phyloP scores from a whole-genome alignment of 345 rosid species.

The Cardamine chenopodiifolia region DNA sequence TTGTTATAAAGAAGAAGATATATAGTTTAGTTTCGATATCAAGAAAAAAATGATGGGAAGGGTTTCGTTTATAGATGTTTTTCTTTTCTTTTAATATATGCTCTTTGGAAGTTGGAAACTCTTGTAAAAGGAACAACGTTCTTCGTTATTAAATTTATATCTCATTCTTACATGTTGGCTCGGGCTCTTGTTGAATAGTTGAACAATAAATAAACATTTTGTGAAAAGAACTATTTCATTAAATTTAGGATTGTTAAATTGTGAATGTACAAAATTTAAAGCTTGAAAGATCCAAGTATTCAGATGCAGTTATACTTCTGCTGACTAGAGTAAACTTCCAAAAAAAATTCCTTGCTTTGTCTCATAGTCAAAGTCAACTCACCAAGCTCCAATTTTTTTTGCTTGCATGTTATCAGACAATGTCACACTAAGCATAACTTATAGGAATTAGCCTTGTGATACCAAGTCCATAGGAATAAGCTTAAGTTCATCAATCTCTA shows the following conservation, averaged over 20 bases:
- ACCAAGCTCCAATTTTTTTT: not conserved
- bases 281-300: no score
- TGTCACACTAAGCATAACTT: no score
- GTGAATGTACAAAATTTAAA: not conserved
- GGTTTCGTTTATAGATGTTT: not conserved
- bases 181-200: not conserved
- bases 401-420: not conserved
- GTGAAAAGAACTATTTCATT: not conserved
- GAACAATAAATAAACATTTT: not conserved
- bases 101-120: not conserved
- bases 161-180: constrained; percentile 1
- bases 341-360: not conserved
- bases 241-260: not conserved
- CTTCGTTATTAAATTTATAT: constrained; percentile 1
- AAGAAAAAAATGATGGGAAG: not conserved
- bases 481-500: not conserved
- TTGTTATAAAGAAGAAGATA: constrained; percentile 2
- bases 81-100: not conserved
- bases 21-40: constrained; percentile 19
- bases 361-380: not conserved
- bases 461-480: not conserved
- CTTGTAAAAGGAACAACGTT: constrained; percentile 15
- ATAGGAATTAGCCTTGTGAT: not conserved
- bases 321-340: not conserved
- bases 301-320: no score